Evolutionary conservation across 1,284 basidiomycete species (phyloP), one percentile per base, ranked within the genome.

Genomic region (Naganishia cerealis): DNA sequence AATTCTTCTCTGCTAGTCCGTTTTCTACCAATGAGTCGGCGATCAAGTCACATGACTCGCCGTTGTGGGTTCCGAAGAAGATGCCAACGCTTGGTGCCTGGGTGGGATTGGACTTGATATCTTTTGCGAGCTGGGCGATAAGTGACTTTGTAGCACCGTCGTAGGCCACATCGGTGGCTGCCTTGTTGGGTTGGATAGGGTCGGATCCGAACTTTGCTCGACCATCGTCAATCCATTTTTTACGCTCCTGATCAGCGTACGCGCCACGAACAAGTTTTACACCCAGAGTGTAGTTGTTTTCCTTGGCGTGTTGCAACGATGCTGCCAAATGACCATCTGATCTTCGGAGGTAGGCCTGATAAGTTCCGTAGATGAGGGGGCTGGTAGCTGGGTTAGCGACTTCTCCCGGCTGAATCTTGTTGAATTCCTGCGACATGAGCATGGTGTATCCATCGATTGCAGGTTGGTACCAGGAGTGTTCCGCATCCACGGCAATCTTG

Each of bases 191-290:
- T 82, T 82, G 83, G 67, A 83, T 81, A 36, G 83, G 82, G 70
- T 80, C 80, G 5, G 76, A 72, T 26, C 78, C 78, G 21, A 61
- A 57, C 55, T 53, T 62, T 18, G 70, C 66, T 43, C 77, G 72
- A 21, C 73, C 73, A 53, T 79, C 77, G 33, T 73, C 66, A 42
- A 69, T 67, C 80, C 80, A 82, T 68, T 76, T 76, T 59, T 74
- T 65, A 50, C 77, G 67, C 77, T 97, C 95, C 66, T 89, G 85
- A 1, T 87, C 85, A 74, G 94, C 90, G 79, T 97, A 98, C 1
- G 94, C 94, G 0, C 94, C 95, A 29, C 95, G 87, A 40, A 98
- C 94, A 67, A 98, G 88, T 81, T 98, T 98, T 71, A 94, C 87
- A 18, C 94, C 94, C 1, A 98, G 85, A 0, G 89, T 84, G 78